Conservation (phyloP, 345 rosid species). For the Eucalyptus polyanthemos region DNA sequence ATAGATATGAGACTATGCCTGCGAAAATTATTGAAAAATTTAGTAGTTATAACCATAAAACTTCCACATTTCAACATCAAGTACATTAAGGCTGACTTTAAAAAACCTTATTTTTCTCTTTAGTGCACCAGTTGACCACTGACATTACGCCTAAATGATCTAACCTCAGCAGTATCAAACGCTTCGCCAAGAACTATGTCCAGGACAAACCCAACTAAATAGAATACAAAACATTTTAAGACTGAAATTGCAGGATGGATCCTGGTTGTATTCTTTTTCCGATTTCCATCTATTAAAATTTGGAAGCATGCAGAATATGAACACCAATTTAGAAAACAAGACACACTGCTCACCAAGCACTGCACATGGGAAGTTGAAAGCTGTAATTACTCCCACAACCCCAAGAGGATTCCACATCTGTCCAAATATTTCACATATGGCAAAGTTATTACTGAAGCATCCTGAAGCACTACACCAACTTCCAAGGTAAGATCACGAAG, state of each 20-base stretch:
- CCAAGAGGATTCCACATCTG: constrained; percentile 99
- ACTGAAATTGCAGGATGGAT: neutral
- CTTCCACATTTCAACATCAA: neutral
- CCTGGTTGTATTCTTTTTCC: neutral
- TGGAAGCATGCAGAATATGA: neutral
- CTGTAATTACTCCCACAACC: constrained; percentile 93
- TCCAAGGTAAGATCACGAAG: neutral
- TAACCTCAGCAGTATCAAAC: neutral
- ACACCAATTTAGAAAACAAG: neutral
- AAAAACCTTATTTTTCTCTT: neutral
- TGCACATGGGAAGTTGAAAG: constrained; percentile 95
- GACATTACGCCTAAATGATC: neutral
- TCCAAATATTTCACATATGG: neutral
- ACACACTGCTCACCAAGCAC: constrained; percentile 68
- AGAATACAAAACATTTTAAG: neutral
- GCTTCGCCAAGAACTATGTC: neutral
- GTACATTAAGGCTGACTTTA: neutral
- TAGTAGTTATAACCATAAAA: neutral
- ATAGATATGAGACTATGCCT: neutral
- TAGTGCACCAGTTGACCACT: neutral
- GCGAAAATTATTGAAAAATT: neutral
- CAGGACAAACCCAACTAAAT: neutral
- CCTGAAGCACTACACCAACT: neutral
- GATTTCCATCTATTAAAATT: neutral
- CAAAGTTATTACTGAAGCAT: neutral